Base-by-base conservation (phyloP, 2,329 filamentous ascomycete genomes). In the Ploettnerulaceae sp. region DNA sequence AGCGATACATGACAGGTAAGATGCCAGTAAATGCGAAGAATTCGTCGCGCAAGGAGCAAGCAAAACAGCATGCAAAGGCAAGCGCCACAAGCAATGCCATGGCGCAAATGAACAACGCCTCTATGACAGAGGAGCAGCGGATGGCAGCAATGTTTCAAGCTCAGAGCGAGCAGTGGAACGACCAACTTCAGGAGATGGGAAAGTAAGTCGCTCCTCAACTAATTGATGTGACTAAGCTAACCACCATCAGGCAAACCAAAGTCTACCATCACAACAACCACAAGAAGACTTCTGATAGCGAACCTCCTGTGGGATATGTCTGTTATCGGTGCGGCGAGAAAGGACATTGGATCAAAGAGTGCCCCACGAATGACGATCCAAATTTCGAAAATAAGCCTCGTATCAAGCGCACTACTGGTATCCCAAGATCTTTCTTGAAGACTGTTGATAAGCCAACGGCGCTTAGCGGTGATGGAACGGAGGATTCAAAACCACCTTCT, bases 311-410 rank as follows among this genome's bases (percentile, higher is more conserved):
- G 43, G 90, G 90, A 43, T 98, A 98, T 67, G 84, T 96, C 52
- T 98, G 93, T 70, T 95, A 96, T 65, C 84, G 93, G 39, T 98
- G 93, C 68, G 86, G 89, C 52, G 86, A 96, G 67, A 96, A 96
- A 70, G 93, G 90, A n/a, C 93, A 98, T 67, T 98, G 91, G 91
- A 98, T 98, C 53, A 91, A 97, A 69, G 80, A 88, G 42, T 98
- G 93, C 63, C 93, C 93, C 5, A 98, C 91, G n/a, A 98, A 98
- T 66, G 89, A 95, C 65, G 90, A 98, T 57, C 91, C 93, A 3
- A 90, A 89, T 51, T 97, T 90, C 67, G 93, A 98, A 69, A 90
- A 90, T 57, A 85, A 89, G 44, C 89, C 90, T 39, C 83, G 91
- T 51, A 88, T 97, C 55, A 97, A 96, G 74, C 84, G 91, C 51